Base-by-base conservation (phyloP, 352 stramenopile species). In the Lagenidium sp. region DNA sequence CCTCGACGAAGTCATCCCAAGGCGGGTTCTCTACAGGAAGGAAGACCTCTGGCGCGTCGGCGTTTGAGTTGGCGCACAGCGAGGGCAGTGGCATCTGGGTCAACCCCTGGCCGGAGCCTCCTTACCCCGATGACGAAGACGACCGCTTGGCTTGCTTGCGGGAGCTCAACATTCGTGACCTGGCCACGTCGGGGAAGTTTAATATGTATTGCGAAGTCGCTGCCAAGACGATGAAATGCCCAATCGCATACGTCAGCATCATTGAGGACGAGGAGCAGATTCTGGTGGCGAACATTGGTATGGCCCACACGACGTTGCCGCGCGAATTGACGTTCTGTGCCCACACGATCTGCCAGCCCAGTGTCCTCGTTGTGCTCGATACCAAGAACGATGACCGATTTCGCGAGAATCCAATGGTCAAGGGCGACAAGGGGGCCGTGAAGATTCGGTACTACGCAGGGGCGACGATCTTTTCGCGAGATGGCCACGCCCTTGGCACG, bases 371-470 rank as follows among this genome's bases (percentile, higher is more conserved):
- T 22, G 76, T 94, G 44, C 57, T 89, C 18, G 81, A 94, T 47
- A 89, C 81, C 8, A 88, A 89, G 61, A 82, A 71, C 31, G 81
- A 94, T 57, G 76, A 87, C 23, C 78, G 78, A 0, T 94, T 94
- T 57, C 71, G 76, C 6, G 71, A 94, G 38, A 94, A 94, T 57
- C 81, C 81, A 18, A 89, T 94, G 71, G 81, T 91, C 23, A 88
- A 87, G 47, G 81, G 78, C 37, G 70, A 87, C 26, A 88, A 89
- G 41, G 74, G 77, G 18, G 70, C 78, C 2, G 74, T 84, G 23
- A 94, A 94, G 57, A 90, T 94, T 50, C 71, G 78, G 45, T 94
- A 91, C 53, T 94, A 94, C 49, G 74, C 79, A 11, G 81, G 81
- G 13, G 81, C 79, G 11, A 86, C 74, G 32, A 90, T 93, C 45